A percentile compares a stretch with the other conserved stretches of the same genome.
Evolutionary conservation across 306 rosid genomes (phyloP).

Genomic region (Trifolium dubium): DNA sequence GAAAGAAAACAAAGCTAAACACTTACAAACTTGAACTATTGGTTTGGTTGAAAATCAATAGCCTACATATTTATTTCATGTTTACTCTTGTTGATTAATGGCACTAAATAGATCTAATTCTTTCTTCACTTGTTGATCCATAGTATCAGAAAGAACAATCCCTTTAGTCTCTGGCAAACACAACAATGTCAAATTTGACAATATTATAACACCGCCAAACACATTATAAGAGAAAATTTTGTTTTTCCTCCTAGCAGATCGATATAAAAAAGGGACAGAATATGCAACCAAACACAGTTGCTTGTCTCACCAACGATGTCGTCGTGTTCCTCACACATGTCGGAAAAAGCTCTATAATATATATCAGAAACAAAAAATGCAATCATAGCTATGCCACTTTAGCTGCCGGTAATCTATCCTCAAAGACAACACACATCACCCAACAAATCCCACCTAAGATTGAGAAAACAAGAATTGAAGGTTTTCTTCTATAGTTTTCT

Average conservation of each 20-base stretch:
- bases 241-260: slow-evolving; percentile 31
- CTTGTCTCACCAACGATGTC: too few relatives aligned
- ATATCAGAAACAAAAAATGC: slow-evolving; percentile 24
- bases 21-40: too few relatives aligned
- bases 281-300: too few relatives aligned
- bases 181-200: neutral
- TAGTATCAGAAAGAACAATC: neutral
- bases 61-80: neutral
- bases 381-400: slow-evolving; percentile 37
- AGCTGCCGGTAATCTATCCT: neutral
- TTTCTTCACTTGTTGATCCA: neutral
- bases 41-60: too few relatives aligned
- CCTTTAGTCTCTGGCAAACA: slow-evolving; percentile 31
- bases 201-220: slow-evolving; percentile 30
- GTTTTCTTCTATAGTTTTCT: slow-evolving; percentile 7
- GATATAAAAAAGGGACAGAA: too few relatives aligned
- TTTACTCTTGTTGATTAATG: slow-evolving; percentile 35
- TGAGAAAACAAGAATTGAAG: slow-evolving; percentile 17
- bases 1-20: too few relatives aligned
- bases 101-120: slow-evolving; percentile 27
- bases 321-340: too few relatives aligned
- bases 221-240: slow-evolving; percentile 24
- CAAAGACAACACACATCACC: slow-evolving; percentile 2
- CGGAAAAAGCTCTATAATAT: too few relatives aligned
- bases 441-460: slow-evolving; percentile 25